Percentiles rank a stretch among this genome's conserved stretches.
Conservation (phyloP, 371 early-diverging fungal species). For the Cokeromyces recurvatus region DNA sequence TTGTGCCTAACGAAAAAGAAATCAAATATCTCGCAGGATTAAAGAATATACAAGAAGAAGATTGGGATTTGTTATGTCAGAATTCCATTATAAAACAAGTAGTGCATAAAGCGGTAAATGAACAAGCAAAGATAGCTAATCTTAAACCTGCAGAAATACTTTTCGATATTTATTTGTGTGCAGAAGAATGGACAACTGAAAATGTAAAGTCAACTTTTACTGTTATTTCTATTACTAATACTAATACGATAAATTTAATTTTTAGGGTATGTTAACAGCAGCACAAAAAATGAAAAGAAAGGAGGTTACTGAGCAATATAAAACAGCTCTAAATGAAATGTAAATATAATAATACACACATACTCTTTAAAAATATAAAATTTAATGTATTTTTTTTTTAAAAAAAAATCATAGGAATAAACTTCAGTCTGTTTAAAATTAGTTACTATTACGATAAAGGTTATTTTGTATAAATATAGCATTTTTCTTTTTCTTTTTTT, state of each 20-base stretch:
- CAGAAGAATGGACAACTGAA: conserved; percentile 79
- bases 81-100: conserved; percentile 9
- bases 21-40: conserved; percentile 21
- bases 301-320: too few species aligned
- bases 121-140: conserved; percentile 46
- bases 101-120: conserved; percentile 15
- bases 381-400: too few species aligned
- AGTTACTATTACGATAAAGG: too few species aligned
- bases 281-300: conserved; percentile 88
- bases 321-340: too few species aligned
- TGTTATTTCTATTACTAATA: neutral
- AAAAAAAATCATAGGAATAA: too few species aligned
- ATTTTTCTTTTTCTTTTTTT: too few species aligned
- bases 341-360: too few species aligned
- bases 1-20: conserved; percentile 54
- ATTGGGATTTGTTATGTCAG: conserved; percentile 15
- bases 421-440: too few species aligned
- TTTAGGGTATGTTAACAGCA: conserved; percentile 65
- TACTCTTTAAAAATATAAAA: too few species aligned
- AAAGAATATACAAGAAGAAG: conserved; percentile 6
- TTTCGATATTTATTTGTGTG: conserved; percentile 52
- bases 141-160: conserved; percentile 70
- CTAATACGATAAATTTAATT: neutral
- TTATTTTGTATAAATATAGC: too few species aligned
- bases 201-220: conserved; percentile 41